Base-by-base conservation (phyloP, 1,284 basidiomycete genomes). In the Tilletiaria anomala region DNA sequence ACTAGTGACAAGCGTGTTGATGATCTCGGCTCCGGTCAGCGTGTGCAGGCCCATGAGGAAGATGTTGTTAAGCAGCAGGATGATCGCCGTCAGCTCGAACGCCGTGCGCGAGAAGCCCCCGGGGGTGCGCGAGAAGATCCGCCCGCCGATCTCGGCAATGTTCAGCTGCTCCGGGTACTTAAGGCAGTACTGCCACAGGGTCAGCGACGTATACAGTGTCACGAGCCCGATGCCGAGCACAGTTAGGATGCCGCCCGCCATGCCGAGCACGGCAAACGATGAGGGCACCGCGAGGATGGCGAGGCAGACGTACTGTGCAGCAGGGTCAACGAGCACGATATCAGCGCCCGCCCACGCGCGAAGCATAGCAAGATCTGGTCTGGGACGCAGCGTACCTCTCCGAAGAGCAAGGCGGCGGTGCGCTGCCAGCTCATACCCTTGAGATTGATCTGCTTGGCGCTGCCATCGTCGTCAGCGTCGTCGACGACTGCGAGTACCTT, bases 181-280 rank as follows among this genome's bases (percentile, higher is more conserved):
- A 53, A 80, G 70, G 60, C 76, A 78, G 63, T 74, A 80, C 3
- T 69, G 65, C 73, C 74, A 76, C 6, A 77, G 70, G 17, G 39
- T 54, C 16, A 62, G 42, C 10, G 54, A 58, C 4, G 61, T 64
- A 38, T 61, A 58, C 12, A 58, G 47, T 4, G 56, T 54, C 3
- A 53, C 37, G 6, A 54, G n/a, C 15, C 58, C 61, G 31, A 62
- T 16, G 31, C 47, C 48, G n/a, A 62, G 41, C 12, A 54, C 57
- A 5, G 54, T 45, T 5, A 64, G 36, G 14, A 64, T 41, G 17
- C 61, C 61, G 17, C 60, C 56, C 0, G 53, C 61, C 55, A 62
- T 57, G 14, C 61, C 61, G 20, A 62, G 52, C 12, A 47, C 46
- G 15, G 40, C 43, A 33, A 51, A 58, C 8, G 58, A 55, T 48